These are phyloP conservation scores for Plasmodium fragile DNA, from an alignment of 169 alveolate genomes.

Conservation along the genomic window DNA sequence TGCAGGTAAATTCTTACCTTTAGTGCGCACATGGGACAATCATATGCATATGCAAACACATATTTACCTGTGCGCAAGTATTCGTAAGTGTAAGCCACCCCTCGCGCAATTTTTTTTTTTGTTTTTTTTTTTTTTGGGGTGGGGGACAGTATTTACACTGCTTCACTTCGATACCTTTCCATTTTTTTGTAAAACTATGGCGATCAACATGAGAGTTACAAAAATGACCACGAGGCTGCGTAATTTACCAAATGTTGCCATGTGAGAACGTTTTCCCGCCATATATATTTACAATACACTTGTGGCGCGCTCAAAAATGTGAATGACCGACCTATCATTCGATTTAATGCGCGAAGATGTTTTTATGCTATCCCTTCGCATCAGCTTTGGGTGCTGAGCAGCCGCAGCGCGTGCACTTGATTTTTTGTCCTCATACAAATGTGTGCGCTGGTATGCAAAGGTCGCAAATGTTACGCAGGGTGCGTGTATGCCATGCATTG, in stretches of 20 bases:
- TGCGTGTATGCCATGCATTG: not conserved
- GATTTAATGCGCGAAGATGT: not conserved
- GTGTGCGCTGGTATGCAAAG: not conserved
- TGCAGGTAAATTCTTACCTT: not conserved
- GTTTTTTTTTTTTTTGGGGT: not conserved
- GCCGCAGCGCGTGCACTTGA: not conserved
- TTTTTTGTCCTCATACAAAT: not conserved
- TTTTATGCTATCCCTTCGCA: not conserved
- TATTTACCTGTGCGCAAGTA: not conserved
- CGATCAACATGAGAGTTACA: not conserved
- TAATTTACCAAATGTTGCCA: not conserved
- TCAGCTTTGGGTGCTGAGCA: not conserved
- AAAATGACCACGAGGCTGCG: not conserved
- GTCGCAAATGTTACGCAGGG: not conserved
- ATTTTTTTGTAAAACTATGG: not conserved
- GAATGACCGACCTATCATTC: not conserved
- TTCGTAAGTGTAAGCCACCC: not conserved
- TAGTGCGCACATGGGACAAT: not conserved
- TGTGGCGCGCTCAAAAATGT: not conserved
- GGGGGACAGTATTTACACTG: not conserved
- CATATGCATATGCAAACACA: not conserved
- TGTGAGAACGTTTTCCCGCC: not conserved
- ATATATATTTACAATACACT: not conserved
- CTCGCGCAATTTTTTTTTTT: not conserved
- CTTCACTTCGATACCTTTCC: not conserved